phyloP scores from a whole-genome alignment of 208 protist genomes.

The Leishmania tarentolae region DNA sequence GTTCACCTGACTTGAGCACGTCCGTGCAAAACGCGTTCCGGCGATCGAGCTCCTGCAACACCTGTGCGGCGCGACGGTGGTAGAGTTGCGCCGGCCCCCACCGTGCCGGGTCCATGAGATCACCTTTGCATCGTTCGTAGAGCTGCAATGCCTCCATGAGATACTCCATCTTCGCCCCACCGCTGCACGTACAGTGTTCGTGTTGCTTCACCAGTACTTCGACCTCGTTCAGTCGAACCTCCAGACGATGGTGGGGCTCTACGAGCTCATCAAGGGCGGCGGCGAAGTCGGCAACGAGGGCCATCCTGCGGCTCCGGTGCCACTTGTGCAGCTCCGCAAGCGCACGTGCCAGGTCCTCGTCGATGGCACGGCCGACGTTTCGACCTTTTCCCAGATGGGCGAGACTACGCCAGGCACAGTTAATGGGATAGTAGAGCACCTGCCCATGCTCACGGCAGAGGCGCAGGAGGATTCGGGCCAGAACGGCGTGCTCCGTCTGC shows the following conservation, averaged over 20 bases:
- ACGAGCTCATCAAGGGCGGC: conserved; percentile 10
- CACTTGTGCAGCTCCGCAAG: conserved; percentile 8
- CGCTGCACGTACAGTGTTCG: neutral
- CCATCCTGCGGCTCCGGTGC: conserved; percentile 2
- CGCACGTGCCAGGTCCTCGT: neutral
- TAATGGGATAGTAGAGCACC: conserved; percentile 76
- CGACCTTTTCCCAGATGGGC: neutral
- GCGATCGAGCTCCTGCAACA: neutral
- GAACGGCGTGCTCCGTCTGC: conserved; percentile 18
- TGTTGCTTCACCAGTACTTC: conserved; percentile 2
- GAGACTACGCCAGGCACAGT: conserved; percentile 63
- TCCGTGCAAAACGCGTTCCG: neutral
- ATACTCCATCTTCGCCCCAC: neutral
- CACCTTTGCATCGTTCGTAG: neutral
- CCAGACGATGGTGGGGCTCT: conserved; percentile 7
- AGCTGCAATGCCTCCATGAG: neutral
- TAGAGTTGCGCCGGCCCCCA: conserved; percentile 1
- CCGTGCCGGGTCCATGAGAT: conserved; percentile 1
- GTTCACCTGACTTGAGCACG: neutral
- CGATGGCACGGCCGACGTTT: neutral
- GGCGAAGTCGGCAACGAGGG: conserved; percentile 9
- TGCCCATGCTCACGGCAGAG: conserved; percentile 68
- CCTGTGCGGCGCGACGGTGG: conserved; percentile 9
- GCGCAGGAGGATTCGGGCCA: conserved; percentile 42
- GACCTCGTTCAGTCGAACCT: neutral